Evolutionary conservation across 345 rosid genomes (phyloP).

Genomic region (Lumnitzera racemosa): DNA sequence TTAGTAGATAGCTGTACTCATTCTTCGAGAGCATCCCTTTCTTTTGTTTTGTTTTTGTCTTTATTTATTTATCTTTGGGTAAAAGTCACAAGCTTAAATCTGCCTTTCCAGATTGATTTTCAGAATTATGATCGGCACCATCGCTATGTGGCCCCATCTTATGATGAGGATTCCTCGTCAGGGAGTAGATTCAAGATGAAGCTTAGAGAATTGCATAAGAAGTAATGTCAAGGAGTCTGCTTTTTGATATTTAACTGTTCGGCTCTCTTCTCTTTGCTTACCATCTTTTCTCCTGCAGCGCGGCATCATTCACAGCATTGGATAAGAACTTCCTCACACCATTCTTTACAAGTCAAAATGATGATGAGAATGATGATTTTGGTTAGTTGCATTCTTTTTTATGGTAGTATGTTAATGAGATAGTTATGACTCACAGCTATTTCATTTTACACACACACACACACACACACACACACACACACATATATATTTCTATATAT

Average conservation of each 20-base stretch:
- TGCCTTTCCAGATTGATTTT: constrained; percentile 8
- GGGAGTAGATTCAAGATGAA: constrained; percentile 77
- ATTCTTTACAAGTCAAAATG: constrained; percentile 75
- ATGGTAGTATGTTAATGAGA: background rate
- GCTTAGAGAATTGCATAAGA: constrained; percentile 73
- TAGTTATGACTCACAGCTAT: no score
- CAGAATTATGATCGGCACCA: constrained; percentile 56
- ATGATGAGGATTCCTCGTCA: constrained; percentile 40
- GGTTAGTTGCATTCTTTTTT: constrained; percentile 27
- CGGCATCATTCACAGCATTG: constrained; percentile 65
- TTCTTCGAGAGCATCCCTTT: no score
- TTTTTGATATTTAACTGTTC: background rate
- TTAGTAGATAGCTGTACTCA: no score
- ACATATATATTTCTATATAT: no score
- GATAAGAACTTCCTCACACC: constrained; percentile 83
- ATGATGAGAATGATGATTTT: constrained; percentile 51
- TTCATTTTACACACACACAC: no score
- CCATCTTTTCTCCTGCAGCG: constrained; percentile 30
- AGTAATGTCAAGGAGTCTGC: constrained; percentile 29
- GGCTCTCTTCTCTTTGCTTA: background rate
- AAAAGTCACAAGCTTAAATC: no score
- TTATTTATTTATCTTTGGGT: background rate
- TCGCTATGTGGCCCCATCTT: constrained; percentile 54
- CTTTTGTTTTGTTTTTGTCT: background rate
- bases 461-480: no score